A percentile compares a stretch with the other conserved stretches of the same genome.
These are phyloP conservation scores for Coemansia guatemalensis DNA, from an alignment of 192 early-diverging fungal species.

Conservation along the genomic window DNA sequence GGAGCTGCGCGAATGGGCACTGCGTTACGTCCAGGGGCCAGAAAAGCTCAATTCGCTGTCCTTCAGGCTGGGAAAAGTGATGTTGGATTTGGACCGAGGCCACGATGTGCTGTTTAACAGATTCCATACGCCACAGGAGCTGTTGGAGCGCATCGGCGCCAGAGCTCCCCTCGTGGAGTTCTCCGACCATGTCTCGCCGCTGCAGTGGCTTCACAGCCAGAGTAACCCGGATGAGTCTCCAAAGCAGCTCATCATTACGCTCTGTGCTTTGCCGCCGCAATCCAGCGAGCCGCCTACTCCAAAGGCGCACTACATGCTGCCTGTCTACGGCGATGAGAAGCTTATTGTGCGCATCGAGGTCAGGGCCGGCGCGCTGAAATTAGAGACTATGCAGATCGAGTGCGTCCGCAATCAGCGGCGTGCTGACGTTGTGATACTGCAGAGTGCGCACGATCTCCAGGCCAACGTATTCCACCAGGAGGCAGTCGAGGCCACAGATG, in stretches of 20 bases:
- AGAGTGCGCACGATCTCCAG: conserved; percentile 32
- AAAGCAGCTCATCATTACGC: conserved; percentile 25
- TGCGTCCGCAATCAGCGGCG: not conserved
- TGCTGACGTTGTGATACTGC: conserved; percentile 31
- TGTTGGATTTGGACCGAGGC: conserved; percentile 30
- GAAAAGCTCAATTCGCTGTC: not conserved
- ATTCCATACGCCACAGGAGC: conserved; percentile 16
- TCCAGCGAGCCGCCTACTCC: not conserved
- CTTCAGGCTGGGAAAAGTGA: conserved; percentile 30
- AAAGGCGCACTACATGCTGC: conserved; percentile 16
- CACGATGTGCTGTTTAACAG: conserved; percentile 10
- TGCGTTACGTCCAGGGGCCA: not conserved
- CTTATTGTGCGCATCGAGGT: conserved; percentile 26
- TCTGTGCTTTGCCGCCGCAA: not conserved
- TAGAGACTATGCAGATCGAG: conserved; percentile 12
- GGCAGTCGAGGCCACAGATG: conserved; percentile 7
- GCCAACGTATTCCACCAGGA: not conserved
- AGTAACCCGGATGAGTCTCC: not conserved
- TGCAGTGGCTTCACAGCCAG: conserved; percentile 31
- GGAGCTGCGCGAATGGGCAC: conserved; percentile 22
- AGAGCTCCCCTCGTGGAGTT: conserved; percentile 36
- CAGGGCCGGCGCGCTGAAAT: conserved; percentile 5
- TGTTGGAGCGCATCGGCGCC: conserved; percentile 14
- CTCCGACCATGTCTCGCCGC: conserved; percentile 31
- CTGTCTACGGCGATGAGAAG: conserved; percentile 8